Percentiles rank a stretch among this genome's conserved stretches.
Conservation (phyloP, 805 yeast species). For the Ogataea philodendri region DNA sequence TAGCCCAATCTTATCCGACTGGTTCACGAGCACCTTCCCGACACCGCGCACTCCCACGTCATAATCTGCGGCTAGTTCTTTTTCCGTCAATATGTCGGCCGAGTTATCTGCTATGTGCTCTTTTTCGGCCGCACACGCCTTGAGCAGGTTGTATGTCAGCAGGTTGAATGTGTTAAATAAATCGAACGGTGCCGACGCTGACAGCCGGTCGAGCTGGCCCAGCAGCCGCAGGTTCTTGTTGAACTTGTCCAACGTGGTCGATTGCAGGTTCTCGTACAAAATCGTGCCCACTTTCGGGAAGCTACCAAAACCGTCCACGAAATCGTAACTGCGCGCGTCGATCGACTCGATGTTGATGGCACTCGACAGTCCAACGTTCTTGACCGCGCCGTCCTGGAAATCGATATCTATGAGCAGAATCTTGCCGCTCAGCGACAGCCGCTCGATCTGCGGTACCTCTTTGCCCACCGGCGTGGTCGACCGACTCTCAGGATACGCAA, state of each 20-base stretch:
- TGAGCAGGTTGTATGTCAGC: conserved; percentile 27
- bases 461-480: conserved; percentile 19
- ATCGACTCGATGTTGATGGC: conserved; percentile 31
- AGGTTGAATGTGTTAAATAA: conserved; percentile 33
- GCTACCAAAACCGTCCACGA: conserved; percentile 25
- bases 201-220: conserved; percentile 33
- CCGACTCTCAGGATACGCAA: conserved; percentile 17
- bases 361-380: conserved; percentile 32
- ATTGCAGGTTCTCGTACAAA: conserved; percentile 28
- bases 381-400: conserved; percentile 28
- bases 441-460: conserved; percentile 19
- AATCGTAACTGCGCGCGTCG: conserved; percentile 25
- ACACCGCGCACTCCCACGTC: conserved; percentile 22
- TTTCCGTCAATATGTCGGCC: conserved; percentile 9
- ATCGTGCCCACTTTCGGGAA: conserved; percentile 29
- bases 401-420: conserved; percentile 38
- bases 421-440: conserved; percentile 36
- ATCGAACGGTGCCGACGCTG: conserved; percentile 31
- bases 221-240: conserved; percentile 34
- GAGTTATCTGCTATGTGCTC: conserved; percentile 1
- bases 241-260: conserved; percentile 32
- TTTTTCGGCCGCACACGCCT: conserved; percentile 17
- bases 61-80: conserved; percentile 11
- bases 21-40: conserved; percentile 30
- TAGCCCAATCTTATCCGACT: conserved; percentile 32